phyloP scores from a whole-genome alignment of 768 basidiomycete genomes.

The Psilocybe azurescens region DNA sequence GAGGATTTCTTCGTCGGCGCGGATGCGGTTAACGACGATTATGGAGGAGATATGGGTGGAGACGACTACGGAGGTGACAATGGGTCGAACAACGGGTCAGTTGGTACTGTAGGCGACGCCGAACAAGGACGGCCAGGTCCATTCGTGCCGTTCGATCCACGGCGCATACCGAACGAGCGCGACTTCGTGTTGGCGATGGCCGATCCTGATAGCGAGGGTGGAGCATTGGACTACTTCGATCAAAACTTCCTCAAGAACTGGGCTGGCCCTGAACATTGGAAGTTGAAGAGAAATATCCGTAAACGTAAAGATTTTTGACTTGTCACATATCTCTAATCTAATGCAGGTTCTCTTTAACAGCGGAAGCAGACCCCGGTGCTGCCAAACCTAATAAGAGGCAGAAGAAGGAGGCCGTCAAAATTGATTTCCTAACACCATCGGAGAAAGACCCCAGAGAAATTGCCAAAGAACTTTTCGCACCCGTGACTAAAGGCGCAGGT shows the following conservation, averaged over 20 bases:
- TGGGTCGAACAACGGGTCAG: slow-evolving; percentile 49
- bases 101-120: slow-evolving; percentile 45
- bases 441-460: slow-evolving; percentile 66
- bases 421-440: slow-evolving; percentile 73
- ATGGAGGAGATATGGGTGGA: slow-evolving; percentile 41
- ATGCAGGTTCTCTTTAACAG: slow-evolving; percentile 10
- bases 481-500: slow-evolving; percentile 70
- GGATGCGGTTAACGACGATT: slow-evolving; percentile 48
- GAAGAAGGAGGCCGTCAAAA: slow-evolving; percentile 83
- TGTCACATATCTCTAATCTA: slow-evolving; percentile 2
- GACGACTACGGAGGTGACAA: slow-evolving; percentile 47
- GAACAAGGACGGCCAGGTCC: slow-evolving; percentile 47
- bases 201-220: slow-evolving; percentile 52
- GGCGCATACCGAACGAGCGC: slow-evolving; percentile 72
- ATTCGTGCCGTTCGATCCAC: slow-evolving; percentile 86
- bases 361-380: slow-evolving; percentile 40
- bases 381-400: slow-evolving; percentile 60
- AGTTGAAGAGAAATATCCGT: slow-evolving; percentile 80
- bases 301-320: slow-evolving; percentile 53
- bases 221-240: slow-evolving; percentile 90
- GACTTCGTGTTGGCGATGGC: slow-evolving; percentile 90
- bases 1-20: slow-evolving; percentile 44
- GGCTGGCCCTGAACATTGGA: slow-evolving; percentile 99
- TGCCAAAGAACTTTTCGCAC: slow-evolving; percentile 77
- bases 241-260: slow-evolving; percentile 88